These are phyloP conservation scores for Coriaria nepalensis DNA, from an alignment of 306 rosid species.

Conservation along the genomic window DNA sequence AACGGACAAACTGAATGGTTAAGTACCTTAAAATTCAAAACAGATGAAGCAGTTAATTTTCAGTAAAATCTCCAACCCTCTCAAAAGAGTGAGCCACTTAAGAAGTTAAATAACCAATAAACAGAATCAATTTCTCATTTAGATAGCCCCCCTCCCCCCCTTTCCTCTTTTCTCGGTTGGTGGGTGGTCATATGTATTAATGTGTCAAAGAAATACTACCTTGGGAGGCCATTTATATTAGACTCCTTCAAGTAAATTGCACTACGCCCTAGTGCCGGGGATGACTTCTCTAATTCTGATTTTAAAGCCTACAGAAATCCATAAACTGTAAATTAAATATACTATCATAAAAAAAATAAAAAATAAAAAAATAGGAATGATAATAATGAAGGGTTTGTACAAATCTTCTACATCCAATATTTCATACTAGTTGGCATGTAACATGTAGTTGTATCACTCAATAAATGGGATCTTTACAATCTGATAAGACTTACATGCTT, in stretches of 20 bases:
- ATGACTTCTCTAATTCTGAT: conserved; percentile 91
- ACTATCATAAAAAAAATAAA: not conserved
- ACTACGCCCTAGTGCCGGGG: conserved; percentile 84
- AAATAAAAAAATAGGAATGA: not conserved
- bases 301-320: conserved; percentile 59
- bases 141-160: no score
- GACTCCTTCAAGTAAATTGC: conserved; percentile 80
- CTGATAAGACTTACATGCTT: conserved; percentile 62
- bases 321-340: not conserved
- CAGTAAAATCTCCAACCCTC: conserved; percentile 5
- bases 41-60: not conserved
- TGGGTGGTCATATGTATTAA: not conserved
- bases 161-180: no score
- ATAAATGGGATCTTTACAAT: conserved; percentile 4
- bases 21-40: conserved; percentile 46
- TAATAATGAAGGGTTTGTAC: no score
- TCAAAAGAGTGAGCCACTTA: not conserved
- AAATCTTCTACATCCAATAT: not conserved
- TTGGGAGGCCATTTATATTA: conserved; percentile 81
- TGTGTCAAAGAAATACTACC: conserved; percentile 25
- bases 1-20: conserved; percentile 94
- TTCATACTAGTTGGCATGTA: not conserved
- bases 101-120: no score
- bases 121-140: no score
- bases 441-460: not conserved